Percentiles rank a stretch among this genome's conserved stretches.
Evolutionary conservation across 2,329 filamentous ascomycete genomes (phyloP).

Genomic region (Curvularia spicifera): DNA sequence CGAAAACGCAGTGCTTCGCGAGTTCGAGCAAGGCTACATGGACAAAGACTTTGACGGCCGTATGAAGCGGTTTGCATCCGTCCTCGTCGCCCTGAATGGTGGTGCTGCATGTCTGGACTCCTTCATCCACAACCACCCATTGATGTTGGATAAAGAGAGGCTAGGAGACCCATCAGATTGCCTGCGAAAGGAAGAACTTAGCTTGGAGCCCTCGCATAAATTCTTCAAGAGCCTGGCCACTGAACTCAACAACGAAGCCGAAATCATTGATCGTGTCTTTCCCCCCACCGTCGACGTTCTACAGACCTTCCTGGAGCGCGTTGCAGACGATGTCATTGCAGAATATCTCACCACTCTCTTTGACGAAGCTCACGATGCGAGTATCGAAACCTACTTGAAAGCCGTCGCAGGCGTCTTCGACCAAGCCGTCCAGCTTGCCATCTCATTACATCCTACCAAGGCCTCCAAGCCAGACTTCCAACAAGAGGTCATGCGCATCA

Average conservation of each 20-base stretch:
- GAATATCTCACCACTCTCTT: conserved; percentile 87
- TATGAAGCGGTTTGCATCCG: conserved; percentile 88
- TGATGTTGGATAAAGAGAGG: conserved; percentile 76
- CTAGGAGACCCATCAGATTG: conserved; percentile 81
- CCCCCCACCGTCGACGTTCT: conserved; percentile 73
- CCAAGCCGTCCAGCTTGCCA: conserved; percentile 79
- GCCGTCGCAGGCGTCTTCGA: conserved; percentile 88
- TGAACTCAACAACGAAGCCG: conserved; percentile 82
- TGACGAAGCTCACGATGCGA: conserved; percentile 81
- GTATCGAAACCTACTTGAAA: conserved; percentile 78
- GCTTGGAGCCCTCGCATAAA: conserved; percentile 76
- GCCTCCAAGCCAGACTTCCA: conserved; percentile 66
- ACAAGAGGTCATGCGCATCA: conserved; percentile 69
- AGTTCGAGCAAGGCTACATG: conserved; percentile 93
- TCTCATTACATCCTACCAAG: conserved; percentile 71
- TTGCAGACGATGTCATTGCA: conserved; percentile 80
- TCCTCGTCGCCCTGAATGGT: conserved; percentile 81
- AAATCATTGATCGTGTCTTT: conserved; percentile 83
- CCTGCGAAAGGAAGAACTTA: conserved; percentile 73
- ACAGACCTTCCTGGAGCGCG: conserved; percentile 78
- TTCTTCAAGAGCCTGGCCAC: conserved; percentile 79
- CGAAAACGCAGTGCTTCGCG: conserved; percentile 85
- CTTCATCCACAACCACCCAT: conserved; percentile 86
- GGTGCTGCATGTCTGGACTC: conserved; percentile 79
- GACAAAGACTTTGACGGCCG: conserved; percentile 84